These are phyloP conservation scores for Fusarium nanum DNA, from an alignment of 2,329 filamentous ascomycete genomes.

Conservation along the genomic window DNA sequence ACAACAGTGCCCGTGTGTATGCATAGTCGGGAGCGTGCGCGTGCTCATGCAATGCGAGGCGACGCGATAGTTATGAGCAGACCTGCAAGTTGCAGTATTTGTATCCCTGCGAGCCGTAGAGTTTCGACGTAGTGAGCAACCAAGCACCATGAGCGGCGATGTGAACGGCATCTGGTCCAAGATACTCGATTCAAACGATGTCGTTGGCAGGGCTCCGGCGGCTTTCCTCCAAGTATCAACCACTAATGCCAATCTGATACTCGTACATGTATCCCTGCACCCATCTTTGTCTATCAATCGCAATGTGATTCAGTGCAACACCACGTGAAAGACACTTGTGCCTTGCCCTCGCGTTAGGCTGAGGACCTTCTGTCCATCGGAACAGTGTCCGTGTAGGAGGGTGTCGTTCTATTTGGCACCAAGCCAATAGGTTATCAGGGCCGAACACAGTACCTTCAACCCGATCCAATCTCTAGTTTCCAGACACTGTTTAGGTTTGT, in stretches of 20 bases:
- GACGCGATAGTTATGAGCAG: slow-evolving; percentile 27
- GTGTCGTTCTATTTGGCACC: slow-evolving; percentile 36
- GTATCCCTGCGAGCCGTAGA: slow-evolving; percentile 32
- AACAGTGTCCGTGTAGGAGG: slow-evolving; percentile 19
- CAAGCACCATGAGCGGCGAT: slow-evolving; percentile 10
- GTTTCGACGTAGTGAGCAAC: slow-evolving; percentile 26
- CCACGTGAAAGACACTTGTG: slow-evolving; percentile 34
- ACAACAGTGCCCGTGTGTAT: slow-evolving; percentile 4
- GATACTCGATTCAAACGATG: background rate
- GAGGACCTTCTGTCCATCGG: slow-evolving; percentile 20
- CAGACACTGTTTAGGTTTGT: slow-evolving; percentile 30
- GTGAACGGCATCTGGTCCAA: slow-evolving; percentile 16
- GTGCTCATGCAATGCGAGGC: slow-evolving; percentile 20
- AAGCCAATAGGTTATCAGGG: slow-evolving; percentile 22
- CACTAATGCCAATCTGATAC: slow-evolving; percentile 2
- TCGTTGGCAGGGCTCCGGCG: background rate
- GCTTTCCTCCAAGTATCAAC: slow-evolving; percentile 5
- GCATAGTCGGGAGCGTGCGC: slow-evolving; percentile 9
- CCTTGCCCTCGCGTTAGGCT: slow-evolving; percentile 23
- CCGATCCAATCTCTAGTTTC: slow-evolving; percentile 21
- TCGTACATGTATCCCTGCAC: background rate
- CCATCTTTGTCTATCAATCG: background rate
- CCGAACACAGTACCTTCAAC: slow-evolving; percentile 16
- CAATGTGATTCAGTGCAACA: slow-evolving; percentile 9
- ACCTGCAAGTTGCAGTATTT: slow-evolving; percentile 24